Evolutionary conservation across 2,329 filamentous ascomycete genomes (phyloP).

Genomic region (Trichoderma sp.): DNA sequence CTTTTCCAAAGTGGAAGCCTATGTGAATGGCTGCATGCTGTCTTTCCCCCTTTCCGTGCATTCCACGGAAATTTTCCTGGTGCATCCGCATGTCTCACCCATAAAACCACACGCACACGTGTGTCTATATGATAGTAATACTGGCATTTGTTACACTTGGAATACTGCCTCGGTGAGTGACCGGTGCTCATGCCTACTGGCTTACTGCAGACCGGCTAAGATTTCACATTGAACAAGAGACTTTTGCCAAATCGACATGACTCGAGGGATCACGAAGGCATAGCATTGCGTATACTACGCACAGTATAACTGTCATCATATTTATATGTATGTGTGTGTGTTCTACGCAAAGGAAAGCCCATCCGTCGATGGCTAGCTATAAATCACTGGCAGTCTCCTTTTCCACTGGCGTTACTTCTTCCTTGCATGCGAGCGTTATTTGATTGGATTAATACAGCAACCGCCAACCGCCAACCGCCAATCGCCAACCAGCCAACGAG

Average conservation of each 20-base stretch:
- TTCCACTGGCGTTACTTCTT: not conserved
- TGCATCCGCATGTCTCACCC: slow-evolving; percentile 16
- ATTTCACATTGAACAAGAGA: not conserved
- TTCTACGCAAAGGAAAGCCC: not conserved
- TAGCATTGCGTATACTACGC: not conserved
- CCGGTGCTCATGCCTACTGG: not conserved
- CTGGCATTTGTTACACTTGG: not conserved
- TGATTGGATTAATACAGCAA: not conserved
- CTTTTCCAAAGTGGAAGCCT: not conserved
- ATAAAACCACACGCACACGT: slow-evolving; percentile 6
- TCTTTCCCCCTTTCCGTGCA: not conserved
- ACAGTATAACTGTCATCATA: not conserved
- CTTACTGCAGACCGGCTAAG: not conserved
- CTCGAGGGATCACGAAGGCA: not conserved
- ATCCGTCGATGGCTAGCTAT: not conserved
- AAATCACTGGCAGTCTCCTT: not conserved
- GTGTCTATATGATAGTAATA: slow-evolving; percentile 3
- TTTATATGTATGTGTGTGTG: not conserved
- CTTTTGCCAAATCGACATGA: not conserved
- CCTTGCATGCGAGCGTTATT: not conserved
- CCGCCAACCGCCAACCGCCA: not conserved
- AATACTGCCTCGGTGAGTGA: not conserved
- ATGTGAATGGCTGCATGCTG: not conserved
- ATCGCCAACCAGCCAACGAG: not conserved
- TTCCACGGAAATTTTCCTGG: slow-evolving; percentile 6